These are phyloP conservation scores for Lecanicillium sp. DNA, from an alignment of 2,329 filamentous ascomycete species.

Conservation along the genomic window DNA sequence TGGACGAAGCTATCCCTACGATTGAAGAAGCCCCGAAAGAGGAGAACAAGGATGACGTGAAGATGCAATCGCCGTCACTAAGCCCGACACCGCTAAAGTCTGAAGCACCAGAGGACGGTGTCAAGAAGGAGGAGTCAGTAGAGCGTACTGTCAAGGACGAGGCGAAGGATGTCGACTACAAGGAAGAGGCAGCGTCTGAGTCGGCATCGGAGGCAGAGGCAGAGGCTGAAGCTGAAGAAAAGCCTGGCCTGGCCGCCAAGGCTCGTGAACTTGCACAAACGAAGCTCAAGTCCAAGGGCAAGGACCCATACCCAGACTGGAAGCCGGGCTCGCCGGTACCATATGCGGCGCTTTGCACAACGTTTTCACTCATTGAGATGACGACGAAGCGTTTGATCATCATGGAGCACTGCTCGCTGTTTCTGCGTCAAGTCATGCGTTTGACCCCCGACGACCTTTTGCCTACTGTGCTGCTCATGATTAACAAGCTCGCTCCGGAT, in stretches of 20 bases:
- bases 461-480: slow-evolving; percentile 87
- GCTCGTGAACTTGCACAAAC: slow-evolving; percentile 74
- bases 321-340: slow-evolving; percentile 80
- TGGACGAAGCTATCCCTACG: slow-evolving; percentile 5
- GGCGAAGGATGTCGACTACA: slow-evolving; percentile 11
- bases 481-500: slow-evolving; percentile 94
- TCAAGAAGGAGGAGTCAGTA: slow-evolving; percentile 12
- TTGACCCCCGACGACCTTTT: slow-evolving; percentile 83
- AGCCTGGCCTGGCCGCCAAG: slow-evolving; percentile 65
- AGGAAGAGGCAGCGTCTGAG: slow-evolving; percentile 17
- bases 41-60: slow-evolving; percentile 3
- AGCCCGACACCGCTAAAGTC: too few species aligned
- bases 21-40: slow-evolving; percentile 27
- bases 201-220: slow-evolving; percentile 33
- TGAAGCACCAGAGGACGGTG: not conserved
- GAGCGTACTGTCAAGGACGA: slow-evolving; percentile 13
- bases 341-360: slow-evolving; percentile 88
- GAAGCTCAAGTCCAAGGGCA: slow-evolving; percentile 58
- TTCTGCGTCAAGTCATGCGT: slow-evolving; percentile 88
- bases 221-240: slow-evolving; percentile 50
- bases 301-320: slow-evolving; percentile 94
- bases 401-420: slow-evolving; percentile 78
- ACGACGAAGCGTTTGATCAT: slow-evolving; percentile 89
- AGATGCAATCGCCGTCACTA: slow-evolving; percentile 5
- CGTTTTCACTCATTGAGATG: slow-evolving; percentile 90